Conservation (phyloP, 164 flowering plant genomes). For the Buxus sempervirens region DNA sequence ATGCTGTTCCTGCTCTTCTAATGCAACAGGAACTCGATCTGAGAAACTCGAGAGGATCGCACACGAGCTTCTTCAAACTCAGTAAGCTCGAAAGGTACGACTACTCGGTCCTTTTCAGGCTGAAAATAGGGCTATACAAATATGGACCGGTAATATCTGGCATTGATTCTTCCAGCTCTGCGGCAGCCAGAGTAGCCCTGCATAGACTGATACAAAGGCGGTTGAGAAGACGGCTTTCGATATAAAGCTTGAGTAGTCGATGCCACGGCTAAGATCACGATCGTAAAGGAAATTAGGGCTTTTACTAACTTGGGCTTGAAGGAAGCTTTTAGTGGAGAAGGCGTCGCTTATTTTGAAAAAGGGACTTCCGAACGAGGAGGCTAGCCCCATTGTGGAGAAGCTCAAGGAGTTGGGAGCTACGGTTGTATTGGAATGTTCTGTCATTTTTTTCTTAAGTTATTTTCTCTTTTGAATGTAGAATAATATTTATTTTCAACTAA, state of each 20-base stretch:
- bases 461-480: too few relatives aligned
- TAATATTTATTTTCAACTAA: too few relatives aligned
- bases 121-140: constrained; percentile 45
- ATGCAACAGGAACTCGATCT: constrained; percentile 27
- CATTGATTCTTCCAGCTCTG: constrained; percentile 11
- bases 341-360: too few relatives aligned
- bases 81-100: constrained; percentile 50
- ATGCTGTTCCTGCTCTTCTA: too few relatives aligned
- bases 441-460: too few relatives aligned
- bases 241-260: constrained; percentile 48
- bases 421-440: too few relatives aligned
- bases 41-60: constrained; percentile 53
- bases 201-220: constrained; percentile 17
- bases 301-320: too few relatives aligned
- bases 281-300: constrained; percentile 47
- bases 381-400: too few relatives aligned
- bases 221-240: constrained; percentile 49
- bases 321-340: too few relatives aligned
- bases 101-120: constrained; percentile 43
- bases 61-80: constrained; percentile 48
- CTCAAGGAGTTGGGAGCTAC: too few relatives aligned
- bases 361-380: too few relatives aligned
- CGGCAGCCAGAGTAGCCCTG: constrained; percentile 14
- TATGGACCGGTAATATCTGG: constrained; percentile 45
- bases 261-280: constrained; percentile 48